Evolutionary conservation across 768 basidiomycete species (phyloP).

Genomic region (Auriscalpium vulgare): DNA sequence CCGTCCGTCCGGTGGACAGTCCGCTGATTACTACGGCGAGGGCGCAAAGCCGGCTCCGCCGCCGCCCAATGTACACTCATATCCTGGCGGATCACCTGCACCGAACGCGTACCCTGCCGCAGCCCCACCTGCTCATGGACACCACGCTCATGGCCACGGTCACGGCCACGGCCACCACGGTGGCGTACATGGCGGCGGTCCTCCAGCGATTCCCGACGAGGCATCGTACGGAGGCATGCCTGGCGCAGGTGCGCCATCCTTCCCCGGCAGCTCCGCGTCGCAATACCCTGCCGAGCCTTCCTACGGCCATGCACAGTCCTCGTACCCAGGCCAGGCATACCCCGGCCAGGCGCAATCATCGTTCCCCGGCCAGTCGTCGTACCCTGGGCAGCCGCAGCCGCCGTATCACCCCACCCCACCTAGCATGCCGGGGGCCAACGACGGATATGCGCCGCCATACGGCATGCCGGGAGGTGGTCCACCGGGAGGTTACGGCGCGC

Average conservation of each 20-base stretch:
- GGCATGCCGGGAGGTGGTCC: not conserved
- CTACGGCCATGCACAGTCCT: not conserved
- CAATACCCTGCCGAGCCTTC: not conserved
- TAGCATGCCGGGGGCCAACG: not conserved
- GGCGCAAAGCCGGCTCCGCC: not conserved
- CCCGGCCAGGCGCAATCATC: slow-evolving; percentile 6
- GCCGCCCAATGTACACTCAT: not conserved
- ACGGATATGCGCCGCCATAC: not conserved
- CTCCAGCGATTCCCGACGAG: not conserved
- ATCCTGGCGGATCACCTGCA: slow-evolving; percentile 1
- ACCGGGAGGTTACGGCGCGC: not conserved
- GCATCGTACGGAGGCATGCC: not conserved
- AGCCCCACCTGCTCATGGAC: not conserved
- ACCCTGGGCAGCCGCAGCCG: not conserved
- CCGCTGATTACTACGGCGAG: slow-evolving; percentile 2
- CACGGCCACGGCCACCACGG: not conserved
- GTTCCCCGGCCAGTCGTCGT: not conserved
- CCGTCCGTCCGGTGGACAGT: not conserved
- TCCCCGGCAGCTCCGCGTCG: not conserved
- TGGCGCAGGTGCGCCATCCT: too few species aligned
- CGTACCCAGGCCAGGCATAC: slow-evolving; percentile 5
- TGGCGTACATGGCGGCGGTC: not conserved
- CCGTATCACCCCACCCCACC: not conserved
- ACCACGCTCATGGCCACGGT: not conserved
- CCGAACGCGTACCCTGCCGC: not conserved